Conservation (phyloP, 2,329 filamentous ascomycete genomes). For the Chaetomium olivaceum region DNA sequence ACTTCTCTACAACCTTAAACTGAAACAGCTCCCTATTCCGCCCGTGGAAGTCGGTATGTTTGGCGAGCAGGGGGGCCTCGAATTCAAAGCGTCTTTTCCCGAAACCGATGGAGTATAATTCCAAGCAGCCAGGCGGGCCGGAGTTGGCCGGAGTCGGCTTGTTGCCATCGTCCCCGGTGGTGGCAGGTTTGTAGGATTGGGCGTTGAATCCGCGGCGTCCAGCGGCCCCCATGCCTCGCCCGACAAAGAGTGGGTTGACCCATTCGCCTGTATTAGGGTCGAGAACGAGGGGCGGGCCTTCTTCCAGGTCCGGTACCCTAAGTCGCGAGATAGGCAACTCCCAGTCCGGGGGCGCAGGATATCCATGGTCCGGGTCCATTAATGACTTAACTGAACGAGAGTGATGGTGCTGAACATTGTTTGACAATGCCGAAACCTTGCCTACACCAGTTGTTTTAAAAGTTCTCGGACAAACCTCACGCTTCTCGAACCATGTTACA, state of each 20-base stretch:
- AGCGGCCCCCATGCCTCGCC: background rate
- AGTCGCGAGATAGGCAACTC: too few species aligned
- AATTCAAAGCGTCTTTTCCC: background rate
- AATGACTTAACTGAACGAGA: too few species aligned
- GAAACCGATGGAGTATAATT: background rate
- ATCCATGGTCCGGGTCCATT: too few species aligned
- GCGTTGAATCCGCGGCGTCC: background rate
- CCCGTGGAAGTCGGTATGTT: background rate
- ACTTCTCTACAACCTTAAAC: background rate
- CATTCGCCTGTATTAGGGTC: background rate
- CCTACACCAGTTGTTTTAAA: too few species aligned
- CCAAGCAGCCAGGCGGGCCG: background rate
- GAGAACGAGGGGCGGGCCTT: background rate
- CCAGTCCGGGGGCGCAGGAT: too few species aligned
- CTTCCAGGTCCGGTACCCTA: background rate
- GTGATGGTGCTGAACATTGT: too few species aligned
- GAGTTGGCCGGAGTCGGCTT: background rate
- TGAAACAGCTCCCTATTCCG: background rate
- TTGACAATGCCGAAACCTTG: too few species aligned
- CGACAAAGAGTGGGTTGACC: background rate
- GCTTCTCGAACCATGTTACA: too few species aligned
- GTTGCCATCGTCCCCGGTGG: background rate
- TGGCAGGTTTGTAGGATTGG: background rate
- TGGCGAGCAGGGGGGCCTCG: background rate
- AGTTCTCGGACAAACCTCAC: too few species aligned